Percentiles rank a stretch among this genome's conserved stretches.
phyloP scores from a whole-genome alignment of 805 yeast species.

The Starmerella stellata region DNA sequence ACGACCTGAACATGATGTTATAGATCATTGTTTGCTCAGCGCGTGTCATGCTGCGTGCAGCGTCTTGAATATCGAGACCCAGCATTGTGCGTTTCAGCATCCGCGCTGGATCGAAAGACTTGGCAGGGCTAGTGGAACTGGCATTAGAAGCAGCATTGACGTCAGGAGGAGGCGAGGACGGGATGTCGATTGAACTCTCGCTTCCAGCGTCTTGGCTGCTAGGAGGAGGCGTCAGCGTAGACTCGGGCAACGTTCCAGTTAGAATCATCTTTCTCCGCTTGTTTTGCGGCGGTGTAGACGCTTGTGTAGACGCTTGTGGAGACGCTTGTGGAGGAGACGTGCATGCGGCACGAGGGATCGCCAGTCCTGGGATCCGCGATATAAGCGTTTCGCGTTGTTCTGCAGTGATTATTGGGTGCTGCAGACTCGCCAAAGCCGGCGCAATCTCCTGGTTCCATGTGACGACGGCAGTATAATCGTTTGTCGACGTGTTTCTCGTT shows the following conservation, averaged over 20 bases:
- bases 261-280: slow-evolving; percentile 9
- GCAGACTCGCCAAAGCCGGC: too few relatives aligned
- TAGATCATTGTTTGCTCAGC: slow-evolving; percentile 14
- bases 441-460: too few relatives aligned
- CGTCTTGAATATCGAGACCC: slow-evolving; percentile 13
- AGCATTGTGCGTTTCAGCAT: slow-evolving; percentile 11
- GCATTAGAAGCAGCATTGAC: too few relatives aligned
- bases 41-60: slow-evolving; percentile 11
- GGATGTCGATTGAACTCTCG: slow-evolving; percentile 5
- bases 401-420: too few relatives aligned
- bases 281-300: neutral
- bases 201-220: slow-evolving; percentile 6
- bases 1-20: slow-evolving; percentile 11
- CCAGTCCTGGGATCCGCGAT: too few relatives aligned
- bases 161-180: neutral
- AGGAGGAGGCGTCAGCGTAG: slow-evolving; percentile 10
- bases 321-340: too few relatives aligned
- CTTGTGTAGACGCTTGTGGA: too few relatives aligned
- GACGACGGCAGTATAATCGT: too few relatives aligned
- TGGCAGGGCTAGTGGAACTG: neutral
- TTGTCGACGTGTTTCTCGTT: too few relatives aligned
- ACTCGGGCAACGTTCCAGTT: slow-evolving; percentile 8
- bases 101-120: slow-evolving; percentile 9
- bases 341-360: too few relatives aligned
- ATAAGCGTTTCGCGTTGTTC: too few relatives aligned